Percentiles rank a stretch among this genome's conserved stretches.
These are phyloP conservation scores for Astraeus odoratus DNA, from an alignment of 768 basidiomycete genomes.

Conservation along the genomic window DNA sequence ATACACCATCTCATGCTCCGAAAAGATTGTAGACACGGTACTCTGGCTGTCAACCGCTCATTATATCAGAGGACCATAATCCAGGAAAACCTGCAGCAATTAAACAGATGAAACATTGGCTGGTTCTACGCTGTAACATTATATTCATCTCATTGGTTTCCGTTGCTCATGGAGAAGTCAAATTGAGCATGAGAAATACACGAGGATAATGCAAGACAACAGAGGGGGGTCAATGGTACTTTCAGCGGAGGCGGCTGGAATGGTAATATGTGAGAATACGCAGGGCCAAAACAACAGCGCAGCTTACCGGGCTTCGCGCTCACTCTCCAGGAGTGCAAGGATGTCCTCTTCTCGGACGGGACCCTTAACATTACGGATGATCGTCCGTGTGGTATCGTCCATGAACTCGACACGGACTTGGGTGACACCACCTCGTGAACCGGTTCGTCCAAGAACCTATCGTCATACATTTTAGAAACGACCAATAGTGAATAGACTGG, in stretches of 20 bases:
- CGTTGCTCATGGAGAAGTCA: too few species aligned
- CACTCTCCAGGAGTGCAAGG: conserved; percentile 92
- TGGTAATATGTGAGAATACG: not conserved
- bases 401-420: conserved; percentile 99
- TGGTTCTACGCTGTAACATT: too few species aligned
- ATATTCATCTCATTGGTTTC: too few species aligned
- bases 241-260: conserved; percentile 4
- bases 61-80: too few species aligned
- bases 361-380: conserved; percentile 99
- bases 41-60: too few species aligned
- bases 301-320: conserved; percentile 96
- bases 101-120: too few species aligned
- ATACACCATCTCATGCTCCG: too few species aligned
- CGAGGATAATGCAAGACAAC: not conserved
- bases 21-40: too few species aligned
- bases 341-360: conserved; percentile 96
- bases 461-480: conserved; percentile 6
- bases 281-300: not conserved
- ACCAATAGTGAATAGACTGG: not conserved
- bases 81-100: too few species aligned
- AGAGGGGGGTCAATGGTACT: not conserved
- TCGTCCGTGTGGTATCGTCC: conserved; percentile 92
- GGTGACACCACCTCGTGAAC: conserved; percentile 97
- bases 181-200: not conserved
- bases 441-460: conserved; percentile 96